Conservation (phyloP, 805 yeast species). For the Candida sakaeoensis region DNA sequence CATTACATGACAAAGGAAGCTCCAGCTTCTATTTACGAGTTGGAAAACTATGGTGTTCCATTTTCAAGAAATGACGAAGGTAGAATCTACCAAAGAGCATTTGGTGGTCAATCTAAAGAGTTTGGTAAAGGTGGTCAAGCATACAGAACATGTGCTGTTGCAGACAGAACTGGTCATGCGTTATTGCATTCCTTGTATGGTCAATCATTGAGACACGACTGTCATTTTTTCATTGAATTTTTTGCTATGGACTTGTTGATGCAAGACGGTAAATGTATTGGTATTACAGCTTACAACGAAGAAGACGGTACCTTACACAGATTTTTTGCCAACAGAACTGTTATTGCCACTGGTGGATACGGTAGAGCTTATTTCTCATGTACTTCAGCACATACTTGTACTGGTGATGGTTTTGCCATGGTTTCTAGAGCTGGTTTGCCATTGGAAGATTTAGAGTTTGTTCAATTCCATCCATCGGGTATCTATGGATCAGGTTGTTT, state of each 20-base stretch:
- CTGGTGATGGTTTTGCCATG: slow-evolving; percentile 99
- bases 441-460: slow-evolving; percentile 94
- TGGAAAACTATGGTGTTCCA: slow-evolving; percentile 98
- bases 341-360: slow-evolving; percentile 98
- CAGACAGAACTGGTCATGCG: slow-evolving; percentile 99
- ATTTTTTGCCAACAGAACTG: slow-evolving; percentile 95
- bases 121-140: slow-evolving; percentile 99
- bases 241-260: slow-evolving; percentile 92
- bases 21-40: slow-evolving; percentile 90
- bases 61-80: slow-evolving; percentile 97
- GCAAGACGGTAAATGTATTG: slow-evolving; percentile 95
- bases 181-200: slow-evolving; percentile 94
- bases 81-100: slow-evolving; percentile 97
- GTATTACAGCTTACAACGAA: slow-evolving; percentile 96
- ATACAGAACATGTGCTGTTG: slow-evolving; percentile 98
- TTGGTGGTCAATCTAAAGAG: slow-evolving; percentile 96
- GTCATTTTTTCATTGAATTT: slow-evolving; percentile 97
- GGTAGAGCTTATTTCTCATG: slow-evolving; percentile 99
- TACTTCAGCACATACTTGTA: slow-evolving; percentile 99
- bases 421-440: slow-evolving; percentile 98
- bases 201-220: slow-evolving; percentile 93
- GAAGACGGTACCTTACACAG: slow-evolving; percentile 99
- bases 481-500: slow-evolving; percentile 98
- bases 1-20: slow-evolving; percentile 99
- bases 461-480: slow-evolving; percentile 99